phyloP scores from a whole-genome alignment of 306 rosid genomes.

The Acacia melanoxylon region DNA sequence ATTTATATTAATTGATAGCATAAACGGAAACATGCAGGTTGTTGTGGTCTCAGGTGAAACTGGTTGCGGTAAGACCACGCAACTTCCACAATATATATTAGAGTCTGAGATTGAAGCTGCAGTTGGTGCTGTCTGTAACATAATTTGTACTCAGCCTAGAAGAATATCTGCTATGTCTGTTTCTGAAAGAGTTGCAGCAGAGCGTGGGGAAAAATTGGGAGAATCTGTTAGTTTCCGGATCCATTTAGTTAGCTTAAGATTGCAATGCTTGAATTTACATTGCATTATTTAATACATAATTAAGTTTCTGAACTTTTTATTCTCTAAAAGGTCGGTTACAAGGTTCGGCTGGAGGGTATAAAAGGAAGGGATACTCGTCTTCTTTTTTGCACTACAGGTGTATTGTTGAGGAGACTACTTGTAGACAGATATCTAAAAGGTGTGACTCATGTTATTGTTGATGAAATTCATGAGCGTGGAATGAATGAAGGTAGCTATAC shows the following conservation, averaged over 20 bases:
- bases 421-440: constrained; percentile 84
- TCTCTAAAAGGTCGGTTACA: constrained; percentile 80
- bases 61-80: constrained; percentile 99
- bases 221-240: constrained; percentile 79
- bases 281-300: constrained; percentile 22
- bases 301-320: constrained; percentile 24
- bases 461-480: constrained; percentile 99
- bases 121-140: constrained; percentile 78
- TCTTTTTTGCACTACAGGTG: constrained; percentile 96
- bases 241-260: constrained; percentile 30
- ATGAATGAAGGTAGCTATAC: constrained; percentile 87
- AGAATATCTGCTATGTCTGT: constrained; percentile 98
- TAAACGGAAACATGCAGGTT: constrained; percentile 57
- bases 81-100: constrained; percentile 92
- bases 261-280: constrained; percentile 20
- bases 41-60: constrained; percentile 90
- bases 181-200: constrained; percentile 98
- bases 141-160: constrained; percentile 96
- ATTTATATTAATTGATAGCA: constrained; percentile 26
- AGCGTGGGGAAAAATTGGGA: constrained; percentile 93
- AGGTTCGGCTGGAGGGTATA: constrained; percentile 94
- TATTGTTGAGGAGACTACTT: constrained; percentile 88
- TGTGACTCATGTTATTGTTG: constrained; percentile 90
- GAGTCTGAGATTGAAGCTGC: constrained; percentile 86
- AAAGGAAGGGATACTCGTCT: constrained; percentile 94